phyloP scores from a whole-genome alignment of 2,329 filamentous ascomycete species.

The Aaosphaeria pasadenensis region DNA sequence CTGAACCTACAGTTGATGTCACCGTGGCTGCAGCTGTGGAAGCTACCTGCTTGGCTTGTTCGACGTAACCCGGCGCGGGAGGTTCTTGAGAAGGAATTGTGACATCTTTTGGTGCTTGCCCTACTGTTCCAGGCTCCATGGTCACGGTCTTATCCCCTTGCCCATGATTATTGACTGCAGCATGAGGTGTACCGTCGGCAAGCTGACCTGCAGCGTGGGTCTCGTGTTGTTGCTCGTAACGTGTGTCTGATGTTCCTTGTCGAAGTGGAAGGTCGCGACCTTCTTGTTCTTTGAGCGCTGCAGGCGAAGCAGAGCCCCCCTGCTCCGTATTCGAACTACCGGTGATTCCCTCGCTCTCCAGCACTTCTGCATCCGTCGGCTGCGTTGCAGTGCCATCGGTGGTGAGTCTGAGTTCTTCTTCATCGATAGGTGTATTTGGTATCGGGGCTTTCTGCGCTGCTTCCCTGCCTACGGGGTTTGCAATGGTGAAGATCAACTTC shows the following conservation, averaged over 20 bases:
- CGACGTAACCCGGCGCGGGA: slow-evolving; percentile 36
- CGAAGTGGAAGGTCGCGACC: slow-evolving; percentile 25
- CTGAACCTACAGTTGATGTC: slow-evolving; percentile 27
- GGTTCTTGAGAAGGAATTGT: slow-evolving; percentile 33
- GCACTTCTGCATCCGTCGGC: slow-evolving; percentile 18
- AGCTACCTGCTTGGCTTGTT: slow-evolving; percentile 43
- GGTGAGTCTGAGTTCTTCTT: slow-evolving; percentile 22
- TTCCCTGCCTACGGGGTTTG: slow-evolving; percentile 25
- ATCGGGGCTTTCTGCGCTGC: slow-evolving; percentile 19
- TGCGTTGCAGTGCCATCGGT: slow-evolving; percentile 37
- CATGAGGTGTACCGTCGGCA: slow-evolving; percentile 41
- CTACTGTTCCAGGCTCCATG: slow-evolving; percentile 48
- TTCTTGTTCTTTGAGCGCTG: not conserved
- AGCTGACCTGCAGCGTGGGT: slow-evolving; percentile 46
- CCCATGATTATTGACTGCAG: slow-evolving; percentile 39
- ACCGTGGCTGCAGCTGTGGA: slow-evolving; percentile 23
- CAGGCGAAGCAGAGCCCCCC: slow-evolving; percentile 11
- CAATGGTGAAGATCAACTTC: slow-evolving; percentile 39
- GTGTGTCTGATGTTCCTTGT: slow-evolving; percentile 41
- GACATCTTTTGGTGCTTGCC: slow-evolving; percentile 49
- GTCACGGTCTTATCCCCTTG: slow-evolving; percentile 44
- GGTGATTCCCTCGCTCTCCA: not conserved
- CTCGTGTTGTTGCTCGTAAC: slow-evolving; percentile 39
- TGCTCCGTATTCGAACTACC: slow-evolving; percentile 1
- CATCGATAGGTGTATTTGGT: slow-evolving; percentile 26